Evolutionary conservation across 768 basidiomycete genomes (phyloP), one percentile per base, ranked within the genome.

Genomic region (Pleurotus cornucopiae): DNA sequence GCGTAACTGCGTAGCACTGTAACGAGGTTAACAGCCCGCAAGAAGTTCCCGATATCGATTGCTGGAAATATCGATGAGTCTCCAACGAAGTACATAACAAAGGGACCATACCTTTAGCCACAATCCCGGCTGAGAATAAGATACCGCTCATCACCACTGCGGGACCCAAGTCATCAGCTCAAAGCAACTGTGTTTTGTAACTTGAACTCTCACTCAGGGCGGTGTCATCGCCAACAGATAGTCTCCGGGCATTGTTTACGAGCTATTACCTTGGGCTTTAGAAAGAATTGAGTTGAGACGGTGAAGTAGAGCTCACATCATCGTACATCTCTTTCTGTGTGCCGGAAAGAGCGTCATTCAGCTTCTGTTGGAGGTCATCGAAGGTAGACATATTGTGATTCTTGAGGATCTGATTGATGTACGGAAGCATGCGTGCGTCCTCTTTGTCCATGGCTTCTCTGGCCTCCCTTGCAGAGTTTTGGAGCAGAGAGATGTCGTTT

Each of bases 331-430:
- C 14, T 25, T 52, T 52, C 38, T 52, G 51, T 23, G 38, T 21
- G 9, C 21, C 37, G 16, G 51, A 39, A 34, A 52, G 20, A 12
- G 23, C 51, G 5, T 52, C 51, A 9, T 52, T 41, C 5, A 52
- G 51, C 11, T 52, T 52, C 51, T 52, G 41, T 21, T 52, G 51
- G n/a, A 52, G 37, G 6, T 52, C 51, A 39, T 52, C 51, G 38
- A 52, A 52, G 37, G 51, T 52, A 4, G 51, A 21, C 51, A 52
- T 52, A 3, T 40, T 40, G 39, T 52, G 51, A 14, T 40, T 52
- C 21, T 52, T 52, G 37, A 52, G 51, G 51, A 52, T 52, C 38
- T 52, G 51, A 38, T 52, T 52, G 34, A 52, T 52, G 16, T 52
- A 52, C 5, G 51, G 51, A 7, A 52, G 2, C 51, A 52, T 52